These are phyloP conservation scores for Aspergillus sp. DNA, from an alignment of 2,329 filamentous ascomycete genomes.

Conservation along the genomic window DNA sequence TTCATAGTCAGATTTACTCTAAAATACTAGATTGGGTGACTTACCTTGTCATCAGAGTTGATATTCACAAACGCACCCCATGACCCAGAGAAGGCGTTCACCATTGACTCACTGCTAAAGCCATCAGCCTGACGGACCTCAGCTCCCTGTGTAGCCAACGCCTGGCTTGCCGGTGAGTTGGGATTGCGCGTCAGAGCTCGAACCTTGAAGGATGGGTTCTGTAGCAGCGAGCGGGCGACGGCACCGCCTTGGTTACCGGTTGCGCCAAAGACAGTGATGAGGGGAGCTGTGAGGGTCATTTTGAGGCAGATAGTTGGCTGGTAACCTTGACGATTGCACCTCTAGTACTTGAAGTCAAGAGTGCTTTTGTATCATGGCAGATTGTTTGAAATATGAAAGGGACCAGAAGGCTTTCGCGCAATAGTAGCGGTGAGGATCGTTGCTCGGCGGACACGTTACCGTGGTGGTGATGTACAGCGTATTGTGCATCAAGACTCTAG, in stretches of 20 bases:
- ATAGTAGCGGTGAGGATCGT: too few species aligned
- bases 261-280: slow-evolving; percentile 11
- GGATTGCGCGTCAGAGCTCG: slow-evolving; percentile 34
- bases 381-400: too few species aligned
- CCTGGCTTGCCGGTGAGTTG: slow-evolving; percentile 25
- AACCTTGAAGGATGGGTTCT: slow-evolving; percentile 30
- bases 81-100: slow-evolving; percentile 25
- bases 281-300: too few species aligned
- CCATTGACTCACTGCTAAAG: slow-evolving; percentile 26
- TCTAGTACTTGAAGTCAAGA: too few species aligned
- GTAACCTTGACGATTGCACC: too few species aligned
- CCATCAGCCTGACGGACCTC: slow-evolving; percentile 31
- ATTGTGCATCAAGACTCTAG: too few species aligned
- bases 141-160: slow-evolving; percentile 28
- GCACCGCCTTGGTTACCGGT: slow-evolving; percentile 31
- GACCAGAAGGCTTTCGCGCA: too few species aligned
- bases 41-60: slow-evolving; percentile 27
- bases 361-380: too few species aligned
- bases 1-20: background rate
- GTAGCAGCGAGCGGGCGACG: slow-evolving; percentile 32
- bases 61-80: slow-evolving; percentile 32
- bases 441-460: too few species aligned
- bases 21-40: slow-evolving; percentile 1
- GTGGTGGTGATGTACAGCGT: too few species aligned
- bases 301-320: too few species aligned